Percentiles rank a stretch among this genome's conserved stretches.
These are phyloP conservation scores for Phytopythium sindhum DNA, from an alignment of 352 stramenopile species.

Conservation along the genomic window DNA sequence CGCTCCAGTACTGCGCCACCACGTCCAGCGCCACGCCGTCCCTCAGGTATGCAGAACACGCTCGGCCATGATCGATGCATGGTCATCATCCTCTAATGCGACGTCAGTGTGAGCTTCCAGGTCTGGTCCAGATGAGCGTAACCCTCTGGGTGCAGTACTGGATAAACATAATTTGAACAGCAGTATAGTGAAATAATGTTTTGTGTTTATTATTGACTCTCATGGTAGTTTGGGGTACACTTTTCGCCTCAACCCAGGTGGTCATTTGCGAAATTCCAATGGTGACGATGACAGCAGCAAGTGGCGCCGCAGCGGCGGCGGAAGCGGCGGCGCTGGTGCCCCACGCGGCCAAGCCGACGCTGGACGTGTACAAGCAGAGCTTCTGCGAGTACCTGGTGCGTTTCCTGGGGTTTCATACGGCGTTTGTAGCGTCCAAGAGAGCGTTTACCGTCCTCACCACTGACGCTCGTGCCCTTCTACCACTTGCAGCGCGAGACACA, in stretches of 20 bases:
- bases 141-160: not conserved
- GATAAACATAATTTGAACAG: not conserved
- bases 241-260: not conserved
- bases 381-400: constrained; percentile 72
- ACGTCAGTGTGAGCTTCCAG: constrained; percentile 33
- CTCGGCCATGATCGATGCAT: not conserved
- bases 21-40: constrained; percentile 11
- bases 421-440: too few relatives aligned
- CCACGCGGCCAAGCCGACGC: constrained; percentile 39
- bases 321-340: not conserved
- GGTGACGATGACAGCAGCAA: not conserved
- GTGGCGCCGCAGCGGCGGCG: not conserved
- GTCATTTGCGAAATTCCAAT: not conserved
- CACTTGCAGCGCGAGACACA: constrained; percentile 44
- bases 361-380: constrained; percentile 80
- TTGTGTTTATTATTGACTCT: not conserved
- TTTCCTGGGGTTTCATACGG: not conserved
- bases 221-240: not conserved
- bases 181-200: not conserved
- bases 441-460: not conserved
- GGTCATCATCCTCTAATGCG: not conserved
- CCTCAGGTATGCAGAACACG: not conserved
- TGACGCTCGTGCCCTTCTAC: too few relatives aligned
- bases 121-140: constrained; percentile 16
- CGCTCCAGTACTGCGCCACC: constrained; percentile 29